These are phyloP conservation scores for Noccaea bulbosa DNA, from an alignment of 345 rosid genomes.

Conservation along the genomic window DNA sequence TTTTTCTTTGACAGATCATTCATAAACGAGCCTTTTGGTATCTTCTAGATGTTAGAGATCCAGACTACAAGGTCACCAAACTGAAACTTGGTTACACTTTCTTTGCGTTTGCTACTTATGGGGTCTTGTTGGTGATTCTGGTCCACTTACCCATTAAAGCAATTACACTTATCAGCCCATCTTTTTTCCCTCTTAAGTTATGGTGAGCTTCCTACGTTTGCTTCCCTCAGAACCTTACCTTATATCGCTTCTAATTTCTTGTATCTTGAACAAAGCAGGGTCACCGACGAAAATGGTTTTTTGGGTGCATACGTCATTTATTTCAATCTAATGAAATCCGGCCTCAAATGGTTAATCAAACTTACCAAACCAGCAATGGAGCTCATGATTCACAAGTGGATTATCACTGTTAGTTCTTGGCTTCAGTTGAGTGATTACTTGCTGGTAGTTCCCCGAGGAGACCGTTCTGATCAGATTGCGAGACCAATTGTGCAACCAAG, in stretches of 20 bases:
- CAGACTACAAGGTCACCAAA: slow-evolving; percentile 26
- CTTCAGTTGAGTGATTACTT: slow-evolving; percentile 33
- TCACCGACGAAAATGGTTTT: too few species aligned
- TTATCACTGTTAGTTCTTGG: slow-evolving; percentile 28
- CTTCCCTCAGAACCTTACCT: neutral
- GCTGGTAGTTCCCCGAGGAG: slow-evolving; percentile 21
- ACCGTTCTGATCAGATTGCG: slow-evolving; percentile 15
- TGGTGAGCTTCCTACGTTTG: slow-evolving; percentile 22
- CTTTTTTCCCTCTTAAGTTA: slow-evolving; percentile 31
- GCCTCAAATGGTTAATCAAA: neutral
- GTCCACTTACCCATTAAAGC: slow-evolving; percentile 28
- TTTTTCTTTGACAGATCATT: slow-evolving; percentile 17
- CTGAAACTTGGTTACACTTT: slow-evolving; percentile 19
- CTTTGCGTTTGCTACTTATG: slow-evolving; percentile 35
- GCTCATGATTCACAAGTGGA: slow-evolving; percentile 26
- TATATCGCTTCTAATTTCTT: slow-evolving; percentile 2
- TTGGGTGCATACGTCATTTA: neutral
- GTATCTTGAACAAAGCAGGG: slow-evolving; percentile 12
- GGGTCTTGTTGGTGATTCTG: slow-evolving; percentile 29
- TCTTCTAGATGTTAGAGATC: slow-evolving; percentile 37
- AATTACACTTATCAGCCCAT: slow-evolving; percentile 23
- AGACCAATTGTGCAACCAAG: slow-evolving; percentile 13
- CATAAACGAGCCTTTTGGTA: slow-evolving; percentile 36
- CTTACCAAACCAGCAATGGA: neutral
- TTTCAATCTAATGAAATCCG: neutral